A percentile compares a stretch with the other conserved stretches of the same genome.
Evolutionary conservation across 768 basidiomycete species (phyloP).

Genomic region (Termitomyces sp.): DNA sequence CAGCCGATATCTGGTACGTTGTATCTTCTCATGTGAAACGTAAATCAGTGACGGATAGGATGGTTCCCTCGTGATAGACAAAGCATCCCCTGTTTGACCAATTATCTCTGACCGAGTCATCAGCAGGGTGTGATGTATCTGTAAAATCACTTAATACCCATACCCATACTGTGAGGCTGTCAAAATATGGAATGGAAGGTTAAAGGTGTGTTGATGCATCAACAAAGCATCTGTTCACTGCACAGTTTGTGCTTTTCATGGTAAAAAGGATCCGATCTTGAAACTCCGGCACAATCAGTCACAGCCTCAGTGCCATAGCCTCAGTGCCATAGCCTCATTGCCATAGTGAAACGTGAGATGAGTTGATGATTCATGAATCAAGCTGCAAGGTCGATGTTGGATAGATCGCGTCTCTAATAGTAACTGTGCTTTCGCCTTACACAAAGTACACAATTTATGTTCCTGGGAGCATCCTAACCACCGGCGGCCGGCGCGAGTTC

Average conservation of each 20-base stretch:
- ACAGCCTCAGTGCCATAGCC: not conserved
- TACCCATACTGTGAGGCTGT: not conserved
- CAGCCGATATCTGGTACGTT: not conserved
- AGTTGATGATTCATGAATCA: not conserved
- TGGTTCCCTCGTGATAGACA: not conserved
- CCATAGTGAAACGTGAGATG: not conserved
- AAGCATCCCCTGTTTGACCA: not conserved
- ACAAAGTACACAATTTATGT: not conserved
- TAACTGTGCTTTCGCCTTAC: not conserved
- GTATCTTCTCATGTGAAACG: too few species aligned
- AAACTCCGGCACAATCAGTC: not conserved
- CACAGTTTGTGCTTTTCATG: not conserved
- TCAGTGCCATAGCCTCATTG: too few species aligned
- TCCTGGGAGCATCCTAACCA: too few species aligned
- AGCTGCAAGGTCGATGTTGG: not conserved
- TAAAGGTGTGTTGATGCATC: not conserved
- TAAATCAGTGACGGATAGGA: not conserved
- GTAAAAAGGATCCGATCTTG: not conserved
- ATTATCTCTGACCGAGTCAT: not conserved
- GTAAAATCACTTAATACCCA: not conserved
- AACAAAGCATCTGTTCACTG: not conserved
- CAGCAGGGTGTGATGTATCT: not conserved
- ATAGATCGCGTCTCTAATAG: not conserved
- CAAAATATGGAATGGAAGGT: not conserved
- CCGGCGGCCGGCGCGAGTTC: too few species aligned